Percentiles rank a stretch among this genome's conserved stretches.
phyloP scores from a whole-genome alignment of 1,284 basidiomycete genomes.

The Takashimella koratensis region DNA sequence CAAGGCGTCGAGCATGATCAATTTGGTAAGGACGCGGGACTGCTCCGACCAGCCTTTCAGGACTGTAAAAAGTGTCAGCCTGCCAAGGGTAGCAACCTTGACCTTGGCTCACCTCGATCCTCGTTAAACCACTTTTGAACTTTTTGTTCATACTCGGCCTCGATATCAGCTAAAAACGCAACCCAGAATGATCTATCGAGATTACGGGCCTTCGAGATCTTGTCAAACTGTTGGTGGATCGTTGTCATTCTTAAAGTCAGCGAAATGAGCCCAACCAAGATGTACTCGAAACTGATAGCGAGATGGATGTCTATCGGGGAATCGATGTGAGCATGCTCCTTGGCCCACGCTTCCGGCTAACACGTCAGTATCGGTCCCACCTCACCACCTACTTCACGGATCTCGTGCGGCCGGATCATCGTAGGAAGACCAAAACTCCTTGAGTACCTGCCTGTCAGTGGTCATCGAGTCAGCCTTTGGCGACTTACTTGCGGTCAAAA shows the following conservation, averaged over 20 bases:
- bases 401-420: constrained; percentile 25
- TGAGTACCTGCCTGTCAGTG: constrained; percentile 16
- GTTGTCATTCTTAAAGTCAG: neutral
- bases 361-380: neutral
- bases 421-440: constrained; percentile 31
- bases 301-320: constrained; percentile 35
- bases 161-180: neutral
- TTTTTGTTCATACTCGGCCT: neutral
- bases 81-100: no score
- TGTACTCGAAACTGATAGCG: constrained; percentile 31
- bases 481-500: constrained; percentile 33
- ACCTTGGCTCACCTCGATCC: constrained; percentile 12
- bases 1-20: neutral
- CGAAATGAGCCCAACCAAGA: neutral
- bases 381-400: constrained; percentile 24
- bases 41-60: neutral
- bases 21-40: neutral
- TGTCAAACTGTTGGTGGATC: neutral
- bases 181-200: neutral
- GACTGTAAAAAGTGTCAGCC: no score
- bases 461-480: neutral
- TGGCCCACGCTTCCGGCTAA: constrained; percentile 31
- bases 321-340: constrained; percentile 30
- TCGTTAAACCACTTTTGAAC: constrained; percentile 28
- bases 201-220: neutral